Base-by-base conservation (phyloP, 352 stramenopile species). In the Pythium vanterpoolii region DNA sequence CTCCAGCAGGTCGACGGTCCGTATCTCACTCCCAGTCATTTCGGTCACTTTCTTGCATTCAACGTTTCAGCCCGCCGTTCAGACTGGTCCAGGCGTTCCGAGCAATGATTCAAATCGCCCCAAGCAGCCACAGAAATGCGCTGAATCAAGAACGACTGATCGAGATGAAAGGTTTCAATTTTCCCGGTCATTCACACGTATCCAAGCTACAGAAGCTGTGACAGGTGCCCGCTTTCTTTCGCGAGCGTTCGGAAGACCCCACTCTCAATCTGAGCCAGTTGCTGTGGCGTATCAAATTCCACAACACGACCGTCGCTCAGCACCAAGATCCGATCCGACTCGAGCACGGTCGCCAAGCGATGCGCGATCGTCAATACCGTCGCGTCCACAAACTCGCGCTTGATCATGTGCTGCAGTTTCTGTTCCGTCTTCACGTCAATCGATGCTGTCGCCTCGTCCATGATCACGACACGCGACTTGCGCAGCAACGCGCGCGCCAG, bases 301-400 rank as follows among this genome's bases (percentile, higher is more conserved):
- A 77, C 78, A 30, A 97, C 80, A 18, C 62, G 56, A 1, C 93
- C 91, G 59, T 91, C 73, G 55, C 94, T 78, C 55, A 98, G 65
- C 42, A 98, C 90, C 23, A 98, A 53, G 16, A 98, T 77, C 18
- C 77, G 73, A 53, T 98, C 92, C 61, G 75, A 90, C 33, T 97
- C 86, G 59, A 97, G 75, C 57, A 98, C 95, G 1, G 92, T 98
- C 50, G 96, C 80, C 8, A 98, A 69, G n/a, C 95, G 72, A 70
- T 98, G 94, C 5, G 96, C 95, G 64, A 98, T 98, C 11, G 93
- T 98, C 7, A 98, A 60, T 26, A 97, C 77, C 18, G 95, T 98
- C 21, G 79, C 78, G 30, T 88, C 71, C 14, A 55, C 54, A 75
- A 98, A 98, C 39, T 97, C 89, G 40, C 87, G 64, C 39, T 86